A percentile compares a stretch with the other conserved stretches of the same genome.
phyloP scores from a whole-genome alignment of 2,329 filamentous ascomycete genomes.

The Malbranchea zuffiana region DNA sequence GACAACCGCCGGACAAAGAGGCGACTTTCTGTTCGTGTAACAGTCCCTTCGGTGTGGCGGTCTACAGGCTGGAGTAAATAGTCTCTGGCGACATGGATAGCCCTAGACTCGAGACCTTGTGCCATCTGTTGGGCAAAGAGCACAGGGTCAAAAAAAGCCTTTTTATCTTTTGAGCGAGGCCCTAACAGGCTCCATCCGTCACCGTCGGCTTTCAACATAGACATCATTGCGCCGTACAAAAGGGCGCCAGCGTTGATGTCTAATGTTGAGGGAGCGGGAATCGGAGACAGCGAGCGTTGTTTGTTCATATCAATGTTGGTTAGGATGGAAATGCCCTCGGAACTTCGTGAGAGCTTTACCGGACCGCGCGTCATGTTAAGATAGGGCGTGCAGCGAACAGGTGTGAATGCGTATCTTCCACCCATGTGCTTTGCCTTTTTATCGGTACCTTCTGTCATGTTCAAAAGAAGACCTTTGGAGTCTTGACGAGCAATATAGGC shows the following conservation, averaged over 20 bases:
- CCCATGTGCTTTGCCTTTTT: slow-evolving; percentile 1
- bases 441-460: neutral
- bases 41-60: slow-evolving; percentile 4
- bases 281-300: slow-evolving; percentile 6
- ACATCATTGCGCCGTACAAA: slow-evolving; percentile 6
- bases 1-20: slow-evolving; percentile 7
- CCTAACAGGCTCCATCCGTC: slow-evolving; percentile 3
- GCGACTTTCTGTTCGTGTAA: slow-evolving; percentile 2
- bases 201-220: slow-evolving; percentile 5
- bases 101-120: slow-evolving; percentile 3
- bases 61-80: slow-evolving; percentile 2
- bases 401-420: slow-evolving; percentile 6
- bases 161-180: slow-evolving; percentile 2
- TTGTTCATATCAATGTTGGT: slow-evolving; percentile 8
- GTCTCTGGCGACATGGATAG: slow-evolving; percentile 6
- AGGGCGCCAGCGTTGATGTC: slow-evolving; percentile 5
- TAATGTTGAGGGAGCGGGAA: slow-evolving; percentile 4
- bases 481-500: slow-evolving; percentile 4
- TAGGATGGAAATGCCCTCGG: slow-evolving; percentile 5
- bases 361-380: slow-evolving; percentile 5
- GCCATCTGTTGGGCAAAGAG: slow-evolving; percentile 4
- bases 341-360: slow-evolving; percentile 5
- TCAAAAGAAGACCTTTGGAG: slow-evolving; percentile 5
- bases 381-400: slow-evolving; percentile 4
- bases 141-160: slow-evolving; percentile 3